These are phyloP conservation scores for Mycena indigotica DNA, from an alignment of 768 basidiomycete genomes.

Conservation along the genomic window DNA sequence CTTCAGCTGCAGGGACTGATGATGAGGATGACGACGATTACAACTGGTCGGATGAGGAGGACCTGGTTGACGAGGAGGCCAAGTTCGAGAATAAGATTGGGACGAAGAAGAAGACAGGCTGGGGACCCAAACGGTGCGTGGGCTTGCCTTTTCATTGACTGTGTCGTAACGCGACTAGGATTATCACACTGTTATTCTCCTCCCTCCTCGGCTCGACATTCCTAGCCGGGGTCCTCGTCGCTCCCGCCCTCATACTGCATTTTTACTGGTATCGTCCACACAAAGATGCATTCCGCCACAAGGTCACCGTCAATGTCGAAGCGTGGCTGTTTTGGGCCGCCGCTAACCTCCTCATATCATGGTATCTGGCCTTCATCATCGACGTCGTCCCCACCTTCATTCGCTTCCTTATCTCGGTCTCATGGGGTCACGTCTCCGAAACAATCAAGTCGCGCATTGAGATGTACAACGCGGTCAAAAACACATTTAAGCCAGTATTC, in stretches of 20 bases:
- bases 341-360: constrained; percentile 74
- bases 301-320: constrained; percentile 65
- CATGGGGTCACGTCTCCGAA: constrained; percentile 81
- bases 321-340: constrained; percentile 86
- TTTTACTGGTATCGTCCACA: constrained; percentile 72
- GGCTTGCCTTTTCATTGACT: neutral
- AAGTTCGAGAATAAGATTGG: constrained; percentile 68
- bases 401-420: constrained; percentile 53
- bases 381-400: constrained; percentile 64
- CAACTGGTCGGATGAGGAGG: constrained; percentile 80
- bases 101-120: constrained; percentile 44
- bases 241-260: constrained; percentile 64
- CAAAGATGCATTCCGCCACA: constrained; percentile 55
- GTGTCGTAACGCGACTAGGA: constrained; percentile 35
- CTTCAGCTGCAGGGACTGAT: constrained; percentile 56
- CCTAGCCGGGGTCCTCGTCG: constrained; percentile 60
- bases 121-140: constrained; percentile 56
- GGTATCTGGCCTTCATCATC: constrained; percentile 74
- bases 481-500: constrained; percentile 68
- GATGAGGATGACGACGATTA: constrained; percentile 66
- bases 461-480: constrained; percentile 69
- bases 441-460: constrained; percentile 65
- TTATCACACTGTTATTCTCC: constrained; percentile 65
- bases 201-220: constrained; percentile 73
- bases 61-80: constrained; percentile 69